Base-by-base conservation (phyloP, 179 eudicot species). In the Beta corolliflora region DNA sequence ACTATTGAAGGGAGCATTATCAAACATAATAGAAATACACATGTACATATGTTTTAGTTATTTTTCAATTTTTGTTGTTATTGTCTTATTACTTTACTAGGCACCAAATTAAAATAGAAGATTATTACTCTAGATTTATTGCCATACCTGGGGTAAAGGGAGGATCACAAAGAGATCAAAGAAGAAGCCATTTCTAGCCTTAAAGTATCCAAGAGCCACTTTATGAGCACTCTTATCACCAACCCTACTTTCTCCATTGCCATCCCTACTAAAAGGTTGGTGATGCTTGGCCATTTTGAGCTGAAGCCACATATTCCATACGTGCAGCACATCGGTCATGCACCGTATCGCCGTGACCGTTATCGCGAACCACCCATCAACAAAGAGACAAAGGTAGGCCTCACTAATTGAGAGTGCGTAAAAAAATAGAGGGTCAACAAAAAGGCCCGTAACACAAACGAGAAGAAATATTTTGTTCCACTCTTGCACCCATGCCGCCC, bases 301-400 rank as follows among this genome's bases (percentile, higher is more conserved):
- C 64, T 89, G 96, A 23, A 96, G 75, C 94, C 97, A 94, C 91
- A 94, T 89, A 83, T 96, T 94, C 92, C 94, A 90, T 7, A 94
- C 80, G 80, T 93, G 98, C 29, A 94, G 73, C 13, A 85, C 85
- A 80, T 96, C 99, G 44, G 92, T 92, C 93, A 92, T 91, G 92
- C 93, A 91, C 81, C 99, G 86, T 54, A 96, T 86, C 4, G 81
- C 92, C 0, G 94, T 96, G 36, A 96, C 92, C 48, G 89, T 88
- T 66, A 90, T 80, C 55, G 94, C 91, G 58, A 94, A 91, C 99
- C 99, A 96, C 81, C 98, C 99, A 63, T 96, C 99, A 3, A 96
- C 89, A 76, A 94, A 96, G 41, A 96, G 85, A 78, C 95, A 90
- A 88, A 96, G 81, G 79, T 91, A 92, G 8, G 82, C 70, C 23